Base-by-base conservation (phyloP, 2,329 filamentous ascomycete species). In the Paecilomyces dactylethromorphus region DNA sequence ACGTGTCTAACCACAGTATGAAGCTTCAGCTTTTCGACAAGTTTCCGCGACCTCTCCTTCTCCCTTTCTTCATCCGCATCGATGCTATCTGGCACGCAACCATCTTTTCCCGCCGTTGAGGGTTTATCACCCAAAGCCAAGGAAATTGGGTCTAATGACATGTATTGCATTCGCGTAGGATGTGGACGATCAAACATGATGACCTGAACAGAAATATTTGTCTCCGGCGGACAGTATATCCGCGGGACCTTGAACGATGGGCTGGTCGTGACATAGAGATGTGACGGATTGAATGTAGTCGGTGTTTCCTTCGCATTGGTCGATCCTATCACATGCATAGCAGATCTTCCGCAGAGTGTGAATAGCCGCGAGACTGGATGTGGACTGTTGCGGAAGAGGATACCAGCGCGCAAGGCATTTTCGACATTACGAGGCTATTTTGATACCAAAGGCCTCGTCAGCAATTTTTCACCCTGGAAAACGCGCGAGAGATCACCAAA, bases 131-230 rank as follows among this genome's bases (percentile, higher is more conserved):
- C 90, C 13, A 99, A 79, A 0, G 92, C 92, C 50, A 99, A 81
- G 0, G 92, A 88, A 56, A 99, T 97, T 0, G 94, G 93, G 29
- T 86, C 84, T 21, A 97, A 80, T 0, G 94, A 99, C 66, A 97
- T 88, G 74, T 97, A 99, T 74, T 99, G 93, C 94, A 99, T 97
- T 58, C 87, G 85, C 32, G 83, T 86, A 0, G 94, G 93, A 58
- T 89, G 84, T 0, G 94, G 94, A 53, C 92, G 83, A 67, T 96
- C 87, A 74, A 95, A 99, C 59, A 95, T 81, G 59, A 97, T 89
- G 52, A 97, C 84, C 71, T 99, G 94, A 53, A 96, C 85, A 53
- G 87, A 91, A 21, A 89, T 81, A 4, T 86, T 85, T 62, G 84
- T 83, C 54, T 87, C 82, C 59, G 74, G 64, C 0, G 83, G 81